Percentiles rank a stretch among this genome's conserved stretches.
Conservation (phyloP, 306 rosid genomes). For the Purshia tridentata region DNA sequence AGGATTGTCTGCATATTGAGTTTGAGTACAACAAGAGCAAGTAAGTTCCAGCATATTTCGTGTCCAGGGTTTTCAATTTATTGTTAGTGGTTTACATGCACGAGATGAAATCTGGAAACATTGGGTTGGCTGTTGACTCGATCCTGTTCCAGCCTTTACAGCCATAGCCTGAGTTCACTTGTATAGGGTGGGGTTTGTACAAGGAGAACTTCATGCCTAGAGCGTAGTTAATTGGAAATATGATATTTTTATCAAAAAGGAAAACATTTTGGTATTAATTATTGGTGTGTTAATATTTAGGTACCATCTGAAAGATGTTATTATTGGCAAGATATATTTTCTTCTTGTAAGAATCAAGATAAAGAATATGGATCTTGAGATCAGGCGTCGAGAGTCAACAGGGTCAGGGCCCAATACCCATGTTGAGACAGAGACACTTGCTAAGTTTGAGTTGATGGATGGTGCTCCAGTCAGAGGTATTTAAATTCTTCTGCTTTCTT, state of each 20-base stretch:
- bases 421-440: slow-evolving; percentile 97
- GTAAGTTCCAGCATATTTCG: slow-evolving; percentile 48
- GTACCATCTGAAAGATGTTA: slow-evolving; percentile 95
- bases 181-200: neutral
- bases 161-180: neutral
- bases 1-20: slow-evolving; percentile 97
- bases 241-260: neutral
- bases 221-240: neutral
- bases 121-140: neutral
- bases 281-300: slow-evolving; percentile 41
- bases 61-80: slow-evolving; percentile 17
- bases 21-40: slow-evolving; percentile 98
- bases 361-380: slow-evolving; percentile 98
- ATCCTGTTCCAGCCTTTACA: neutral
- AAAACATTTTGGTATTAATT: slow-evolving; percentile 11
- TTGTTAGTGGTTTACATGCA: slow-evolving; percentile 13
- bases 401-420: slow-evolving; percentile 98
- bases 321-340: slow-evolving; percentile 93
- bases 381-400: slow-evolving; percentile 93
- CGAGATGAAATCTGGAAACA: slow-evolving; percentile 20
- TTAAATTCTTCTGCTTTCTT: neutral
- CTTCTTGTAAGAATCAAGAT: slow-evolving; percentile 98
- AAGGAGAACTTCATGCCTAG: neutral
- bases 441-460: slow-evolving; percentile 97
- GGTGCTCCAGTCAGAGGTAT: slow-evolving; percentile 99